These are phyloP conservation scores for Fonsecaea nubica DNA, from an alignment of 2,329 filamentous ascomycete genomes.

Conservation along the genomic window DNA sequence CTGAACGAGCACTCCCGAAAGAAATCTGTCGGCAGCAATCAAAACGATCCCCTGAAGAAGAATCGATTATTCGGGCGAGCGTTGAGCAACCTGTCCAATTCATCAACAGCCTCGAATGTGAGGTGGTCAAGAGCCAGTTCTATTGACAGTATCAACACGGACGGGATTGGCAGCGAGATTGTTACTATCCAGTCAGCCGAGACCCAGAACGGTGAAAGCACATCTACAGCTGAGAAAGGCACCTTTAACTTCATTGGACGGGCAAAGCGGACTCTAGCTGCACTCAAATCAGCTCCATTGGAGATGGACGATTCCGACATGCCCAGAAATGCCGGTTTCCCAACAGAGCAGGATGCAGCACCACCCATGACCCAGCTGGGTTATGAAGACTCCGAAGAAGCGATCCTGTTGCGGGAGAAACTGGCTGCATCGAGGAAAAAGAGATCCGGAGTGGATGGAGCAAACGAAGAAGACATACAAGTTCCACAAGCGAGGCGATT, in stretches of 20 bases:
- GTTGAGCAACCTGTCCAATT: conserved; percentile 50
- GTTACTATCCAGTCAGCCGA: conserved; percentile 36
- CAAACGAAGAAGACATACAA: conserved; percentile 37
- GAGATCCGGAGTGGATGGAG: conserved; percentile 49
- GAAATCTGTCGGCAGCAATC: conserved; percentile 37
- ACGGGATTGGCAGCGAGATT: conserved; percentile 45
- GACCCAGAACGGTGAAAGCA: conserved; percentile 17
- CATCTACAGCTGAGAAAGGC: conserved; percentile 18
- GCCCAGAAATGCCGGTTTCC: conserved; percentile 31
- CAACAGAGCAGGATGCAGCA: conserved; percentile 46
- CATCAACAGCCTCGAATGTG: conserved; percentile 43
- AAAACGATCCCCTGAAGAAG: conserved; percentile 40
- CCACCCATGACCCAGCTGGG: conserved; percentile 56
- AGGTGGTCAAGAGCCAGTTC: conserved; percentile 55
- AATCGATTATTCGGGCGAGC: conserved; percentile 51
- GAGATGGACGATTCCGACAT: conserved; percentile 42
- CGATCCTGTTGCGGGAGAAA: conserved; percentile 62
- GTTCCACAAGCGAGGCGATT: conserved; percentile 35
- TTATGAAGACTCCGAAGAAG: conserved; percentile 57
- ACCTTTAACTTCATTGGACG: conserved; percentile 32
- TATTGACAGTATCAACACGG: conserved; percentile 56
- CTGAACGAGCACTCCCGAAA: conserved; percentile 48
- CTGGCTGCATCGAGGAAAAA: conserved; percentile 54
- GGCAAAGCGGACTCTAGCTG: conserved; percentile 33
- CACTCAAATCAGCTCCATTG: conserved; percentile 46